Conservation (phyloP, 768 basidiomycete genomes). For the Russula sp. region DNA sequence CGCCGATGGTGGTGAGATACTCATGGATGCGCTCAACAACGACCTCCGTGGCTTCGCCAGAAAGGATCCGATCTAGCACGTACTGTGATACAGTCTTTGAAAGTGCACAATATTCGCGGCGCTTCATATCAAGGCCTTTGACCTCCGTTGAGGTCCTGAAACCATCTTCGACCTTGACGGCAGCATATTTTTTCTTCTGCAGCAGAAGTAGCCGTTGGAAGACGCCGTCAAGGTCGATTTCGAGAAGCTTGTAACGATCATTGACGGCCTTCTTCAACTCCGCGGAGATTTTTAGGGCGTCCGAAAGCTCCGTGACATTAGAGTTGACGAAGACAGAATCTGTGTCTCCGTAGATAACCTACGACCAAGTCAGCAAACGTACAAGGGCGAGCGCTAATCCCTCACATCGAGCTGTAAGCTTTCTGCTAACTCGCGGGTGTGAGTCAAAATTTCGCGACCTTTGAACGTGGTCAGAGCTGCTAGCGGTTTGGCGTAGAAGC, state of each 20-base stretch:
- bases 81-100: slow-evolving; percentile 95
- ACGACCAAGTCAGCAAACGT: not conserved
- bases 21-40: slow-evolving; percentile 92
- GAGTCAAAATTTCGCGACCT: slow-evolving; percentile 93
- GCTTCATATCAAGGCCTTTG: slow-evolving; percentile 99
- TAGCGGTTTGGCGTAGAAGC: slow-evolving; percentile 95
- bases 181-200: slow-evolving; percentile 99
- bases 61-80: slow-evolving; percentile 84
- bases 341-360: slow-evolving; percentile 99
- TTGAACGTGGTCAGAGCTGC: slow-evolving; percentile 97
- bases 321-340: slow-evolving; percentile 99
- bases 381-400: not conserved
- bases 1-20: slow-evolving; percentile 69
- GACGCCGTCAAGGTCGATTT: slow-evolving; percentile 92
- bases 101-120: slow-evolving; percentile 86
- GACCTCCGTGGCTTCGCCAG: slow-evolving; percentile 81
- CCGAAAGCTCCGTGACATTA: slow-evolving; percentile 77
- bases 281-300: slow-evolving; percentile 85
- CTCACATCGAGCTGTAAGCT: slow-evolving; percentile 77
- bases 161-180: slow-evolving; percentile 87
- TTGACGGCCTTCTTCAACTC: slow-evolving; percentile 96
- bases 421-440: slow-evolving; percentile 89
- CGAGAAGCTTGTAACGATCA: slow-evolving; percentile 88
- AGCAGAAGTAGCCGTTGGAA: slow-evolving; percentile 88
- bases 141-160: slow-evolving; percentile 74